Percentiles rank a stretch among this genome's conserved stretches.
Conservation (phyloP, 2,329 filamentous ascomycete genomes). For the Colletotrichum sp. region DNA sequence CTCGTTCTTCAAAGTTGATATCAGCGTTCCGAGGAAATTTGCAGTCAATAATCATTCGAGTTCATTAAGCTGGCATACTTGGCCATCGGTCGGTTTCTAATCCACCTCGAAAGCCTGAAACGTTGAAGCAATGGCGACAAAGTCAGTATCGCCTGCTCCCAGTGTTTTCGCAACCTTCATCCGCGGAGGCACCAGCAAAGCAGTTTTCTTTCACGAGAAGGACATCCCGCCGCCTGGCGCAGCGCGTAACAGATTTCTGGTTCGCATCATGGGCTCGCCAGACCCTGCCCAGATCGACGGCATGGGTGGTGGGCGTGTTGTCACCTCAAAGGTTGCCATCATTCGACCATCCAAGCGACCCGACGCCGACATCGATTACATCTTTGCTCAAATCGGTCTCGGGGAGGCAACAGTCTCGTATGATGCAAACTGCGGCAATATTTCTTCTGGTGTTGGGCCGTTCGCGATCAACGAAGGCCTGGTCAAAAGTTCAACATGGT, state of each 20-base stretch:
- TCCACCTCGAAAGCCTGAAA: not conserved
- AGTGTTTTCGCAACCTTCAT: not conserved
- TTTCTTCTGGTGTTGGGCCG: slow-evolving; percentile 62
- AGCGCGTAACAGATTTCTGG: slow-evolving; percentile 56
- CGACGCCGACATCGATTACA: slow-evolving; percentile 62
- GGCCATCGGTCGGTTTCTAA: not conserved
- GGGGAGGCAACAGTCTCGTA: slow-evolving; percentile 58
- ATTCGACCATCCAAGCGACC: slow-evolving; percentile 47
- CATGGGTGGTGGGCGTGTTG: slow-evolving; percentile 51
- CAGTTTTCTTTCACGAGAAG: slow-evolving; percentile 52
- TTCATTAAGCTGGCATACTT: not conserved
- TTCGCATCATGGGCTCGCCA: slow-evolving; percentile 58
- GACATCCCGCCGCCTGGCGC: slow-evolving; percentile 51
- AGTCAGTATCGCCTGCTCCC: not conserved
- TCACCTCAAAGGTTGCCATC: slow-evolving; percentile 61
- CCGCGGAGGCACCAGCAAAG: not conserved
- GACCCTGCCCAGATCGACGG: slow-evolving; percentile 65
- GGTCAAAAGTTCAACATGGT: slow-evolving; percentile 27
- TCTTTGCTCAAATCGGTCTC: slow-evolving; percentile 63
- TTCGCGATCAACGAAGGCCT: slow-evolving; percentile 59
- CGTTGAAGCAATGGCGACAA: not conserved
- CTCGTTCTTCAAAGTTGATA: not conserved
- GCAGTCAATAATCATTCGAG: not conserved
- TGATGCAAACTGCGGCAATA: slow-evolving; percentile 66
- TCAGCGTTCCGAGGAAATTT: not conserved